Evolutionary conservation across 306 rosid genomes (phyloP), one percentile per base, ranked within the genome.

Genomic region (Leucaena leucocephala): DNA sequence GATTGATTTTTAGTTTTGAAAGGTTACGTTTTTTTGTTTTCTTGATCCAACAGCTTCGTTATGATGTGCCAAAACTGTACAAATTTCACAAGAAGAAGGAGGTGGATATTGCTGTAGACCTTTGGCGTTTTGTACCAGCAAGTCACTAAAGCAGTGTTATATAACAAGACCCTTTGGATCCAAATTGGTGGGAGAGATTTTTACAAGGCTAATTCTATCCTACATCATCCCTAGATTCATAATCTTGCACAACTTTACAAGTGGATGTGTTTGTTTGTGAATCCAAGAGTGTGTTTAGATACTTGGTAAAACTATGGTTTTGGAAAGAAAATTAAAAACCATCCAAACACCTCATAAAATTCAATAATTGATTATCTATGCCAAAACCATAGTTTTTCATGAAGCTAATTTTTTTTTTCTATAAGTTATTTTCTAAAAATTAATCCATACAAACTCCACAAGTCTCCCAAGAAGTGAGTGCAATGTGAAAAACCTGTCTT

Each of bases 61-160:
- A 42, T 49, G 92, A 86, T 68, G 79, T 96, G 36, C 98, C 96
- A 0, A 86, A 89, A 71, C 78, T 89, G 3, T 93, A 96, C 90
- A 93, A 93, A 84, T 93, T 93, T 88, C 99, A 96, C 70, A 91
- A 91, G 92, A 96, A 89, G 85, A 89, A 87, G 83, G 94, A 87
- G 82, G 96, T 91, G 8, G 97, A 96, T 66, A 86, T 93, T 13
- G 96, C 94, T 0, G 99, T 93, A 39, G 97, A 96, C 80, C 95
- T 91, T 74, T 96, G 98, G 99, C 92, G 94, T 79, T 93, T 96
- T 45, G 89, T 87, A 59, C 99, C 98, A 2, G 83, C 81, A 84
- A 76, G 62, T 74, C 69, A 73, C 74, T 72, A 77, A 64, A 76
- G 88, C 82, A 50, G 65, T 55, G 68, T 35, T 59, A 77, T 36